A percentile compares a stretch with the other conserved stretches of the same genome.
Evolutionary conservation across 768 basidiomycete genomes (phyloP).

Genomic region (Mycena epipterygia): DNA sequence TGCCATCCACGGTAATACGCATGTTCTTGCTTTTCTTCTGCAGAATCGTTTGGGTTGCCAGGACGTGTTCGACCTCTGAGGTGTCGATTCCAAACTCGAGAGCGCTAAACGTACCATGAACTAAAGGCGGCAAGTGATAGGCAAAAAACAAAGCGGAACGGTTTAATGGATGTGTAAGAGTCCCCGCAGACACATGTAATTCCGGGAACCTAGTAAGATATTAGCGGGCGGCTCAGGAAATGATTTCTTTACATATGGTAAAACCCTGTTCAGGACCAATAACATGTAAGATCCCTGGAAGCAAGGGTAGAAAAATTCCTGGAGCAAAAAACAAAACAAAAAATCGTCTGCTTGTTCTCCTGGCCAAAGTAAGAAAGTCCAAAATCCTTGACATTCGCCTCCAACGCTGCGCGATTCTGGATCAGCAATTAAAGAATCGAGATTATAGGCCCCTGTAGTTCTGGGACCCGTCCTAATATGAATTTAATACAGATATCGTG

Average conservation of each 20-base stretch:
- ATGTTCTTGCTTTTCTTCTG: conserved; percentile 94
- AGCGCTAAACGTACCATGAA: conserved; percentile 94
- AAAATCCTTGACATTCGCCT: conserved; percentile 92
- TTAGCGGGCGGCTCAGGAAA: conserved; percentile 22
- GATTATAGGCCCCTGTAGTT: not conserved
- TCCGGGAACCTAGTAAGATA: conserved; percentile 73
- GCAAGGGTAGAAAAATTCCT: not conserved
- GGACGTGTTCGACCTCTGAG: conserved; percentile 94
- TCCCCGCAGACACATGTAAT: conserved; percentile 92
- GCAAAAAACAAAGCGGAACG: not conserved
- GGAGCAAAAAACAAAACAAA: too few relatives aligned
- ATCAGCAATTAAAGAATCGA: conserved; percentile 73
- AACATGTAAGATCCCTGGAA: conserved; percentile 83
- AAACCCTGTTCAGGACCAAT: conserved; percentile 97
- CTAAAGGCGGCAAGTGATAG: conserved; percentile 49
- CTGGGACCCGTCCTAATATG: conserved; percentile 35
- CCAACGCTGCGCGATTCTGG: conserved; percentile 86
- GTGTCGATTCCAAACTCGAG: conserved; percentile 95
- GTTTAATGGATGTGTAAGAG: conserved; percentile 91
- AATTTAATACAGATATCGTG: conserved; percentile 52
- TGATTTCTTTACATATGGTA: conserved; percentile 61
- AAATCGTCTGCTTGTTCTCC: conserved; percentile 74
- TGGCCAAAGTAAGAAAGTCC: conserved; percentile 93
- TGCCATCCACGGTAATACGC: conserved; percentile 89
- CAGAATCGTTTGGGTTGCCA: conserved; percentile 92